A percentile compares a stretch with the other conserved stretches of the same genome.
These are phyloP conservation scores for Boletus bicolor DNA, from an alignment of 768 basidiomycete genomes.

Conservation along the genomic window DNA sequence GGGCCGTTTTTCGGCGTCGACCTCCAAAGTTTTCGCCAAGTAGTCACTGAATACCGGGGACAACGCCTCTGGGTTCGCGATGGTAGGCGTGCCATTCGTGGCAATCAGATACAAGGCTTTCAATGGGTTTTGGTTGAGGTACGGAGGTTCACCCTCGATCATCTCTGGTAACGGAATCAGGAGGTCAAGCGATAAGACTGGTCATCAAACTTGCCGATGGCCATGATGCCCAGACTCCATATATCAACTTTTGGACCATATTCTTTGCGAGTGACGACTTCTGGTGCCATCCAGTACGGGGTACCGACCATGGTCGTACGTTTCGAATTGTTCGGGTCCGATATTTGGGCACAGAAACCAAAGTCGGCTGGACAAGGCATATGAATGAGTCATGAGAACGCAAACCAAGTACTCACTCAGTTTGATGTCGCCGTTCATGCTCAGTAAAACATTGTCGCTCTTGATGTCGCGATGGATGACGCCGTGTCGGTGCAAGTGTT, in stretches of 20 bases:
- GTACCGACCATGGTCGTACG: conserved; percentile 98
- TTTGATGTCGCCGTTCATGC: conserved; percentile 94
- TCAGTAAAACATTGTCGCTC: conserved; percentile 94
- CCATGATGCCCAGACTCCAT: conserved; percentile 96
- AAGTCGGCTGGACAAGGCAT: conserved; percentile 71
- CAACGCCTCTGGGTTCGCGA: conserved; percentile 82
- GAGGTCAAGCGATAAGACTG: neutral
- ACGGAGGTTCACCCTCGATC: conserved; percentile 98
- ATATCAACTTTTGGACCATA: conserved; percentile 99
- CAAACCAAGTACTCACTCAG: conserved; percentile 68
- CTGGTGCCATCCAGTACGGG: conserved; percentile 99
- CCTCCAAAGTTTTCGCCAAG: conserved; percentile 82
- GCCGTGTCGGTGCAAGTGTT: conserved; percentile 92
- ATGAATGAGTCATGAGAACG: neutral
- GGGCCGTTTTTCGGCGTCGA: conserved; percentile 92
- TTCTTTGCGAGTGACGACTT: conserved; percentile 96
- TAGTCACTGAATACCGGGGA: conserved; percentile 86
- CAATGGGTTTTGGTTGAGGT: conserved; percentile 92
- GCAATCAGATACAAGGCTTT: conserved; percentile 98
- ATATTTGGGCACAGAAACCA: conserved; percentile 98
- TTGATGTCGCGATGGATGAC: conserved; percentile 99
- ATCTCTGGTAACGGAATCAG: conserved; percentile 58
- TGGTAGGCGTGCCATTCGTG: conserved; percentile 95
- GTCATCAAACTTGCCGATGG: conserved; percentile 62
- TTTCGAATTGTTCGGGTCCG: conserved; percentile 84